Percentiles rank a stretch among this genome's conserved stretches.
phyloP scores from a whole-genome alignment of 495 filamentous ascomycete genomes.

The Lasiosphaeria miniovina region DNA sequence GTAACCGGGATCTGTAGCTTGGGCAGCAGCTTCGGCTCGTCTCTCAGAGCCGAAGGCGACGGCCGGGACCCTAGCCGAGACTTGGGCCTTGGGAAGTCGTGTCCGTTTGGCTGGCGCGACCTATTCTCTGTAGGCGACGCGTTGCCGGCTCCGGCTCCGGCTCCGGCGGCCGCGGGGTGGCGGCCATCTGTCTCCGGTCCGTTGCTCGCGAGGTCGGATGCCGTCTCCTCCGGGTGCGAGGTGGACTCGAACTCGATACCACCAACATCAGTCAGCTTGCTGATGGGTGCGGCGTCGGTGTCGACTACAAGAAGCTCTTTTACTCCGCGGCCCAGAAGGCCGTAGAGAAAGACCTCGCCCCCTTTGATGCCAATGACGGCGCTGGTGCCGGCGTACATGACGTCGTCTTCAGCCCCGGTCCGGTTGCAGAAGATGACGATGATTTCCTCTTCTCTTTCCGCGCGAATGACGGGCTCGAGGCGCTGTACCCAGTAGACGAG shows the following conservation, averaged over 20 bases:
- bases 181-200: neutral
- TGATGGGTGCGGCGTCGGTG: constrained; percentile 35
- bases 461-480: constrained; percentile 67
- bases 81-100: no score
- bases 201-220: constrained; percentile 5
- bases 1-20: constrained; percentile 6
- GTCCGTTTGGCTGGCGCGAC: neutral
- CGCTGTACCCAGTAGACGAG: constrained; percentile 88
- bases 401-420: constrained; percentile 64
- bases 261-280: constrained; percentile 25
- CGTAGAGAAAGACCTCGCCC: constrained; percentile 66
- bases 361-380: constrained; percentile 70
- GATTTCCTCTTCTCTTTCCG: constrained; percentile 56
- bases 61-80: no score
- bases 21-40: neutral
- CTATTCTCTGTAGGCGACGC: neutral
- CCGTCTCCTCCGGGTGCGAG: constrained; percentile 4
- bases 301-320: constrained; percentile 65
- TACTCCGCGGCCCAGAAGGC: constrained; percentile 61
- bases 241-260: constrained; percentile 5
- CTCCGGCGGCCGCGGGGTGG: neutral
- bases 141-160: neutral
- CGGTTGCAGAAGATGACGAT: constrained; percentile 85
- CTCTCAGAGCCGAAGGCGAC: neutral
- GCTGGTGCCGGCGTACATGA: constrained; percentile 81